Evolutionary conservation across 2,329 filamentous ascomycete genomes (phyloP).

Genomic region (Rhinocladiella similis): DNA sequence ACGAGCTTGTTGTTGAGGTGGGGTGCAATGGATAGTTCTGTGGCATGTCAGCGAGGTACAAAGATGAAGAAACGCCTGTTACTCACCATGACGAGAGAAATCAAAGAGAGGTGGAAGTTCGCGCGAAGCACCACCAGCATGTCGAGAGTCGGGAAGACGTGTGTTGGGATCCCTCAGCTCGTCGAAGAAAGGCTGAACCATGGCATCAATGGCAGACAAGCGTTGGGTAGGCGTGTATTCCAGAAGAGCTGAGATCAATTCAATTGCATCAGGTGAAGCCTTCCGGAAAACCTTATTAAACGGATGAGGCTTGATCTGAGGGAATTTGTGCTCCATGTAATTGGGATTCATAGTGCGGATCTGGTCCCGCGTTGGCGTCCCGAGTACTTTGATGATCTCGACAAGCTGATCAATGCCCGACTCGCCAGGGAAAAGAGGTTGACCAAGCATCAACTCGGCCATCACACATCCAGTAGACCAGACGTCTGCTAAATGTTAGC

Average conservation of each 20-base stretch:
- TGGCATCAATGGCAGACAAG: conserved; percentile 87
- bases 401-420: conserved; percentile 98
- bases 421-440: conserved; percentile 95
- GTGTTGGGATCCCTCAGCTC: conserved; percentile 91
- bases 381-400: conserved; percentile 98
- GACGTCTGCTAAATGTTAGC: conserved; percentile 65
- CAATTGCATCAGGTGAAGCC: conserved; percentile 88
- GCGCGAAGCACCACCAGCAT: conserved; percentile 74
- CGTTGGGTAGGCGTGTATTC: conserved; percentile 98
- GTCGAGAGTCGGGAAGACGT: conserved; percentile 89
- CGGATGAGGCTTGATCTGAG: conserved; percentile 98
- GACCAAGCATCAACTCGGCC: conserved; percentile 98
- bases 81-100: conserved; percentile 88
- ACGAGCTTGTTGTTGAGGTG: conserved; percentile 85
- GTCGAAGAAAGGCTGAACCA: conserved; percentile 98
- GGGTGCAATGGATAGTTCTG: conserved; percentile 95
- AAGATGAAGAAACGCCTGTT: conserved; percentile 2
- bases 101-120: conserved; percentile 89
- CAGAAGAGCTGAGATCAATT: conserved; percentile 87
- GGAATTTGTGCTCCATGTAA: conserved; percentile 99
- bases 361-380: conserved; percentile 94
- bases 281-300: conserved; percentile 99
- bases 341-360: conserved; percentile 99
- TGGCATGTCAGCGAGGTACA: conserved; percentile 18
- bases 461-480: conserved; percentile 99